phyloP scores from a whole-genome alignment of 805 yeast species.

The Candida insectorum region DNA sequence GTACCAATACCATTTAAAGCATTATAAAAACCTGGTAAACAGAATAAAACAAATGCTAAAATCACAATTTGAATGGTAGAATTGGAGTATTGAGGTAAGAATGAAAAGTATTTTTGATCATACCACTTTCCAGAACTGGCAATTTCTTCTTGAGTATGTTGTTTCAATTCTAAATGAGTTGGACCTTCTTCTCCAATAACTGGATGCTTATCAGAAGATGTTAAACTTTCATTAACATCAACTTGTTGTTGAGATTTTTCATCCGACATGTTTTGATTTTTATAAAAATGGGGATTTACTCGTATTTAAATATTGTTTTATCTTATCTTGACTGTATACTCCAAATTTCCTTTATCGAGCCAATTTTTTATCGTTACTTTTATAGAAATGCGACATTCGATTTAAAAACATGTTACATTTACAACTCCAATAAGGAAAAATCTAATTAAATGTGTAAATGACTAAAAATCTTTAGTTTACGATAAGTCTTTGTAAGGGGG shows the following conservation, averaged over 20 bases:
- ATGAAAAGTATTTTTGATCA: conserved; percentile 20
- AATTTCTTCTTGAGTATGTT: conserved; percentile 26
- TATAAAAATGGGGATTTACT: too few relatives aligned
- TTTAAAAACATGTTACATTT: conserved; percentile 4
- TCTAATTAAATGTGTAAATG: neutral
- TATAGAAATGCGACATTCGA: conserved; percentile 5
- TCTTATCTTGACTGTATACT: too few relatives aligned
- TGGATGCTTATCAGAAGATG: conserved; percentile 9
- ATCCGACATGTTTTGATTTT: too few relatives aligned
- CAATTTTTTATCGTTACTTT: too few relatives aligned
- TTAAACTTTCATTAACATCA: conserved; percentile 9
- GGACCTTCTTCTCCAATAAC: neutral
- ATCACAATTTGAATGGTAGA: conserved; percentile 42
- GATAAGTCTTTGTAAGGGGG: too few relatives aligned
- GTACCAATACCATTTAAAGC: conserved; percentile 52
- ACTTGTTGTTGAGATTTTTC: conserved; percentile 10
- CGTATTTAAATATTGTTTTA: too few relatives aligned
- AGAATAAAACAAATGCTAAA: conserved; percentile 44
- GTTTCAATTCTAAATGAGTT: conserved; percentile 18
- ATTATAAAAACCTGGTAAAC: conserved; percentile 54
- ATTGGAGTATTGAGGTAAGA: conserved; percentile 34
- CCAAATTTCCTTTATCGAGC: too few relatives aligned
- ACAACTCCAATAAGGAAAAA: neutral
- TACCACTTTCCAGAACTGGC: conserved; percentile 41
- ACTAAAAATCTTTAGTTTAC: too few relatives aligned